A percentile compares a stretch with the other conserved stretches of the same genome.
Evolutionary conservation across 1,139 yeast species (phyloP).

Genomic region (Pichia sp.): DNA sequence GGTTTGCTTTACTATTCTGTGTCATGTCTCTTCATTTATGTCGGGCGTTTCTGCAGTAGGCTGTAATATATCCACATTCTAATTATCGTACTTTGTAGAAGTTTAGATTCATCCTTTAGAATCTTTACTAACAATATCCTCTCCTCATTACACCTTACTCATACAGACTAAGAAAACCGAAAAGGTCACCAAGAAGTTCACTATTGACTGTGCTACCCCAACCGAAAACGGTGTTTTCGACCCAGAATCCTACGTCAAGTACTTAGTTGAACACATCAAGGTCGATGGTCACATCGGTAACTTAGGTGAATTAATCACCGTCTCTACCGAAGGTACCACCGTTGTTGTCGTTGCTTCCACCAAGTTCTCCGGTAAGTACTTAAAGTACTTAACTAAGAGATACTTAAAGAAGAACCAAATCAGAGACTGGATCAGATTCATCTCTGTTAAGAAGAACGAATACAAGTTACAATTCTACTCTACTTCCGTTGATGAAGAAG

Average conservation of each 20-base stretch:
- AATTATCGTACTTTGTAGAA: slow-evolving; percentile 5
- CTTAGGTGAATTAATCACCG: slow-evolving; percentile 94
- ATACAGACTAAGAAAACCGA: slow-evolving; percentile 35
- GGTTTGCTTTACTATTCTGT: slow-evolving; percentile 18
- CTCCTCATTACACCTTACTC: background rate
- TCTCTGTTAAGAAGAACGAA: slow-evolving; percentile 92
- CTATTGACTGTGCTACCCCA: slow-evolving; percentile 97
- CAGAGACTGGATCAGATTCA: slow-evolving; percentile 99
- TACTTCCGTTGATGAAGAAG: slow-evolving; percentile 94
- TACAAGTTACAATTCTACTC: slow-evolving; percentile 99
- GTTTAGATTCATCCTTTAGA: background rate
- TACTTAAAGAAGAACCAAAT: slow-evolving; percentile 99
- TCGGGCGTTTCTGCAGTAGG: slow-evolving; percentile 19
- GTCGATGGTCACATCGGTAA: slow-evolving; percentile 95
- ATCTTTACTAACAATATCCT: slow-evolving; percentile 5
- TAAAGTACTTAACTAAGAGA: slow-evolving; percentile 98
- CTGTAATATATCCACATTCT: slow-evolving; percentile 12
- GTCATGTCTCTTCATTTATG: background rate
- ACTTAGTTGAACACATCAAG: slow-evolving; percentile 99
- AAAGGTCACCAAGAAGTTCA: slow-evolving; percentile 79
- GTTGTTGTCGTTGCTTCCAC: slow-evolving; percentile 88
- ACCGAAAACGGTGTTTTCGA: slow-evolving; percentile 97
- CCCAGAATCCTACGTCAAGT: slow-evolving; percentile 97
- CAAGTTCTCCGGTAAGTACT: slow-evolving; percentile 99
- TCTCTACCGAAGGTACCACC: slow-evolving; percentile 77